Percentiles rank a stretch among this genome's conserved stretches.
Evolutionary conservation across 148 eudicot genomes (phyloP).

Genomic region (Vaccinium vitisidaea): DNA sequence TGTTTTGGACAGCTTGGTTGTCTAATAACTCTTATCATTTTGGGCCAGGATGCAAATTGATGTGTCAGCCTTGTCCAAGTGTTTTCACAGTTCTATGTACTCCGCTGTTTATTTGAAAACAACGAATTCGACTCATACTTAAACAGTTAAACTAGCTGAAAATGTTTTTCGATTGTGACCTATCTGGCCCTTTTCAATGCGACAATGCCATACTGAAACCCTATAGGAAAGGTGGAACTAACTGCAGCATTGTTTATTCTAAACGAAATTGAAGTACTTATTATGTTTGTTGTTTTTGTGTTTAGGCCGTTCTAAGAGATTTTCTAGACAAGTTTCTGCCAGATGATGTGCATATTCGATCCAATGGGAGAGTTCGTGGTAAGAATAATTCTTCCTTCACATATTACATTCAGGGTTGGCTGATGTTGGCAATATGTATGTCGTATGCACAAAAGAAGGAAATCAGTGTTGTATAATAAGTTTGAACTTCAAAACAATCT

Average conservation of each 20-base stretch:
- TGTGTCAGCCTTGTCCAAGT: too few species aligned
- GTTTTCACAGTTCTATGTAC: not conserved
- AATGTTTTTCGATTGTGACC: not conserved
- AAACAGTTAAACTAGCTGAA: not conserved
- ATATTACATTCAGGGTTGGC: not conserved
- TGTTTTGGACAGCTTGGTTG: not conserved
- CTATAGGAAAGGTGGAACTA: not conserved
- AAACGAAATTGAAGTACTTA: not conserved
- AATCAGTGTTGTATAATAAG: not conserved
- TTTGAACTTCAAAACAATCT: not conserved
- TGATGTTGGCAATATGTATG: not conserved
- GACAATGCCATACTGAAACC: not conserved
- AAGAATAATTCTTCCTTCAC: constrained; percentile 24
- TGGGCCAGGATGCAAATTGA: too few species aligned
- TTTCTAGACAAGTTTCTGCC: constrained; percentile 73
- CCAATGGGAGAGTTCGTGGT: constrained; percentile 96
- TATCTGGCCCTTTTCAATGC: not conserved
- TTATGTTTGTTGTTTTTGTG: not conserved
- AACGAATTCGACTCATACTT: not conserved
- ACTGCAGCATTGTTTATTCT: not conserved
- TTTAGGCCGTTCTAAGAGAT: constrained; percentile 91
- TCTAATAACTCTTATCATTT: not conserved
- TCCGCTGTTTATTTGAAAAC: not conserved
- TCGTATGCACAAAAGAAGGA: not conserved
- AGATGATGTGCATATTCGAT: constrained; percentile 74